phyloP scores from a whole-genome alignment of 352 stramenopile species.

The Pythium dissotocum region DNA sequence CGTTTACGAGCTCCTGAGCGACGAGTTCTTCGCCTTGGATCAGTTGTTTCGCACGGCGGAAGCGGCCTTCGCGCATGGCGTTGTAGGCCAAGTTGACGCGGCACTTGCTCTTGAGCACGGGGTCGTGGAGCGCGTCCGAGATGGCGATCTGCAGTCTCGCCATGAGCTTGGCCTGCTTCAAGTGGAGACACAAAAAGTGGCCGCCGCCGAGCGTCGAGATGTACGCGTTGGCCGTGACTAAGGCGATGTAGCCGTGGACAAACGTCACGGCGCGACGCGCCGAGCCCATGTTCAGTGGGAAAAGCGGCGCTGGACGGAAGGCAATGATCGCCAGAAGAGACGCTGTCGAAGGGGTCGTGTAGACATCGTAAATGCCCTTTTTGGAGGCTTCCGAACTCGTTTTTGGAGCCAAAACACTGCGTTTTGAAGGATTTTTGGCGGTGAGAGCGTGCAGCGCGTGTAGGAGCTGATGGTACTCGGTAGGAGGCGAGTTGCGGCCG shows the following conservation, averaged over 20 bases:
- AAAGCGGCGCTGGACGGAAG: conserved; percentile 44
- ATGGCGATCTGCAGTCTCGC: conserved; percentile 81
- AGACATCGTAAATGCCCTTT: conserved; percentile 7
- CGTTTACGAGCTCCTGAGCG: conserved; percentile 47
- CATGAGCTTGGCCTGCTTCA: conserved; percentile 71
- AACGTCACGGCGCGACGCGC: conserved; percentile 64
- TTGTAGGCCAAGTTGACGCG: conserved; percentile 83
- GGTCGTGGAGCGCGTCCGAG: conserved; percentile 69
- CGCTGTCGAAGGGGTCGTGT: background rate
- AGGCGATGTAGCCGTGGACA: conserved; percentile 64
- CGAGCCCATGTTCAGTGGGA: conserved; percentile 64
- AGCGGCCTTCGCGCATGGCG: conserved; percentile 66
- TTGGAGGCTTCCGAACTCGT: background rate
- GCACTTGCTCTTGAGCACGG: conserved; percentile 79
- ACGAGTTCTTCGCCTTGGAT: conserved; percentile 47
- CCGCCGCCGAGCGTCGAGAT: conserved; percentile 81
- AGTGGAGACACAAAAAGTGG: conserved; percentile 77
- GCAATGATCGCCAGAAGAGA: conserved; percentile 40
- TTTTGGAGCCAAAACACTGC: background rate
- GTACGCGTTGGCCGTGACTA: conserved; percentile 84
- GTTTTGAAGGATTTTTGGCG: background rate
- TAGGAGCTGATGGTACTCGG: conserved; percentile 5
- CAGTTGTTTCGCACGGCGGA: conserved; percentile 55
- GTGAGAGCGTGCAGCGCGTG: background rate
- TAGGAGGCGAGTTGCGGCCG: background rate